phyloP scores from a whole-genome alignment of 2,329 filamentous ascomycete genomes.

The Fusarium sp. region DNA sequence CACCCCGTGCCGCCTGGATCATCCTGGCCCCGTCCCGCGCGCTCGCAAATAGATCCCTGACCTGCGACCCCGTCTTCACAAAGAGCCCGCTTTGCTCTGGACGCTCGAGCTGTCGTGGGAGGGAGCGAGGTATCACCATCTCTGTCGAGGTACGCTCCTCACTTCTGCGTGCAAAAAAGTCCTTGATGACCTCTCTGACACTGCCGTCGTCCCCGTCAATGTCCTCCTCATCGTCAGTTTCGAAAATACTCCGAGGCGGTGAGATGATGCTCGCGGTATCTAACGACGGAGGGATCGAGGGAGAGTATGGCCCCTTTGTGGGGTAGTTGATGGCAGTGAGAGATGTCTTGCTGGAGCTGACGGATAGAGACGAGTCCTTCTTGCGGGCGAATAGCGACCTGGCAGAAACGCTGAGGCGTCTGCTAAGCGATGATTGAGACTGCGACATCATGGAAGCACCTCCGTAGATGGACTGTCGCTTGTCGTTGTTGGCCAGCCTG shows the following conservation, averaged over 20 bases:
- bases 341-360: conserved; percentile 25
- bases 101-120: conserved; percentile 12
- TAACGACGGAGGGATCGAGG: conserved; percentile 14
- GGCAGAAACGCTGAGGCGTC: conserved; percentile 44
- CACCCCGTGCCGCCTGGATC: conserved; percentile 41
- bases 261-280: conserved; percentile 26
- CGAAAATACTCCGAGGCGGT: conserved; percentile 48
- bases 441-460: conserved; percentile 12
- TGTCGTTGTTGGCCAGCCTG: conserved; percentile 46
- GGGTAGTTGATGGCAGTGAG: conserved; percentile 27
- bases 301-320: conserved; percentile 32
- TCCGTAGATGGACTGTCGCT: conserved; percentile 33
- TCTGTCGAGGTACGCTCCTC: conserved; percentile 37
- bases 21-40: conserved; percentile 39
- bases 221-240: conserved; percentile 48
- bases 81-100: conserved; percentile 24
- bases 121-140: conserved; percentile 14
- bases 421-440: conserved; percentile 35
- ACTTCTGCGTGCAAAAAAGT: conserved; percentile 40
- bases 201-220: conserved; percentile 32
- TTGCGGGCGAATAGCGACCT: conserved; percentile 45
- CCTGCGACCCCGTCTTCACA: conserved; percentile 38
- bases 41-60: conserved; percentile 41
- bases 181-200: conserved; percentile 34
- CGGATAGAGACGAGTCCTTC: conserved; percentile 34